Evolutionary conservation across 1,284 basidiomycete species (phyloP).

Genomic region (Leucoagaricus sp.): DNA sequence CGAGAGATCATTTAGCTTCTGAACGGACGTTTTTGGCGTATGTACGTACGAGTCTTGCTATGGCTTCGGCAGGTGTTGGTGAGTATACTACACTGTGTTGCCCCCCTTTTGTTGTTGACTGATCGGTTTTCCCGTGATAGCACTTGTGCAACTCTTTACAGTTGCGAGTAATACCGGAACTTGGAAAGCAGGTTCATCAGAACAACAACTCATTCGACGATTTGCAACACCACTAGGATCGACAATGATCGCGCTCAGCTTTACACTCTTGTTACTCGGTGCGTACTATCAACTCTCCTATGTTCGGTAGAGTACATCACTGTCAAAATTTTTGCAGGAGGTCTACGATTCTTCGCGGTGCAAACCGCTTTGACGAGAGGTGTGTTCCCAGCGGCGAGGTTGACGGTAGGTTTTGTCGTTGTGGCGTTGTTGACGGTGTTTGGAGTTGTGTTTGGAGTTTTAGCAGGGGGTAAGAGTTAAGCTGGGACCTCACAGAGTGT

Average conservation of each 20-base stretch:
- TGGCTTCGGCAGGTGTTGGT: conserved; percentile 53
- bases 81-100: conserved; percentile 21
- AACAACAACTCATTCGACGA: conserved; percentile 20
- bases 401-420: conserved; percentile 7
- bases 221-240: conserved; percentile 58
- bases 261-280: conserved; percentile 49
- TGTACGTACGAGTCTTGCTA: conserved; percentile 45
- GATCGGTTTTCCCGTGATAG: too few relatives aligned
- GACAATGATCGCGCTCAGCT: conserved; percentile 45
- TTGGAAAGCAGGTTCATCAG: background rate
- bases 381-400: conserved; percentile 7
- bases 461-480: background rate
- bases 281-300: background rate
- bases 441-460: conserved; percentile 2
- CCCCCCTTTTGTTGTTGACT: too few relatives aligned
- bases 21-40: conserved; percentile 55
- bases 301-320: background rate
- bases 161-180: conserved; percentile 34
- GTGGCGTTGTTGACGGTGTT: background rate
- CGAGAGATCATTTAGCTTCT: conserved; percentile 50
- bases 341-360: conserved; percentile 10
- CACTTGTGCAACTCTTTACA: conserved; percentile 56
- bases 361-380: conserved; percentile 11
- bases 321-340: background rate
- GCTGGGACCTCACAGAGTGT: background rate